Conservation (phyloP, 1,139 yeast genomes). For the Yamadazyma mexicana region DNA sequence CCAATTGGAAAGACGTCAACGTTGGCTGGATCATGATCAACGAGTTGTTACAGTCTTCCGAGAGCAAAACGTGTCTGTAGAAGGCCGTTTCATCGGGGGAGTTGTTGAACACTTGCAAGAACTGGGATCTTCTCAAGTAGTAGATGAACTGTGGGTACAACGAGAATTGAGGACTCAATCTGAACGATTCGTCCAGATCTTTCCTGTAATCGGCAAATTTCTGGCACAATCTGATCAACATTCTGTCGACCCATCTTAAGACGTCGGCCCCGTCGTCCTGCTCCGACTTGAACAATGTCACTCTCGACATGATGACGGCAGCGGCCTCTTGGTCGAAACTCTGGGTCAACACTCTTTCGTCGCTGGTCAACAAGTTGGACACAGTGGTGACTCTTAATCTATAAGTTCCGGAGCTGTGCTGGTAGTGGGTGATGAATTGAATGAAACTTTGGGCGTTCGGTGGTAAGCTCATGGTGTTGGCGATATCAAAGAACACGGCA, state of each 20-base stretch:
- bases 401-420: constrained; percentile 78
- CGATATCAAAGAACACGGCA: constrained; percentile 85
- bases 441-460: constrained; percentile 56
- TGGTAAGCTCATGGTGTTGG: constrained; percentile 43
- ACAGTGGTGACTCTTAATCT: constrained; percentile 91
- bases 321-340: constrained; percentile 99
- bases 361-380: constrained; percentile 59
- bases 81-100: constrained; percentile 99
- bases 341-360: constrained; percentile 50
- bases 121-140: constrained; percentile 94
- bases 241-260: constrained; percentile 52
- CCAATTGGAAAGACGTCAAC: constrained; percentile 80
- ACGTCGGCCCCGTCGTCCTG: constrained; percentile 59
- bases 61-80: constrained; percentile 86
- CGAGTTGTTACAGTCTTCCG: constrained; percentile 93
- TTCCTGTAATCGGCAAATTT: constrained; percentile 53
- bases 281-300: constrained; percentile 88
- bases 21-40: constrained; percentile 97
- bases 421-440: constrained; percentile 76
- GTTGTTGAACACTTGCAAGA: constrained; percentile 93
- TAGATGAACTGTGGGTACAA: constrained; percentile 92
- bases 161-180: constrained; percentile 48
- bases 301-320: constrained; percentile 91
- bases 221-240: constrained; percentile 51
- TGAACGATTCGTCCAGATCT: constrained; percentile 46